phyloP scores from a whole-genome alignment of 345 rosid species.

The Geranium rotundifolium region DNA sequence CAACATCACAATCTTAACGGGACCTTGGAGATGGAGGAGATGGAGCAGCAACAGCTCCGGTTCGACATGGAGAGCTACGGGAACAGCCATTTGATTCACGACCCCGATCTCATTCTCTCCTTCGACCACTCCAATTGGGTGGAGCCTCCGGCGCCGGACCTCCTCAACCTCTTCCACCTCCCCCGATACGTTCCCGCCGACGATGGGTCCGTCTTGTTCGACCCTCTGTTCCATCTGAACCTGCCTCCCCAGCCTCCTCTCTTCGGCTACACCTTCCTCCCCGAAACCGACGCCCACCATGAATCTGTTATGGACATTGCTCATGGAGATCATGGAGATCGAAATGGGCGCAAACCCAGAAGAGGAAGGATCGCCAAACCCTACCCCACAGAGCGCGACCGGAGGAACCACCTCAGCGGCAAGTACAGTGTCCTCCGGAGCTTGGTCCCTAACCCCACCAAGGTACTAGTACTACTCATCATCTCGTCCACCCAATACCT shows the following conservation, averaged over 20 bases:
- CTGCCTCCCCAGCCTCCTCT: constrained; percentile 56
- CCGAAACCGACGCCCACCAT: constrained; percentile 2
- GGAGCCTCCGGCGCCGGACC: constrained; percentile 32
- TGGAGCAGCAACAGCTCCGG: too few relatives aligned
- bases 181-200: constrained; percentile 20
- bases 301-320: too few relatives aligned
- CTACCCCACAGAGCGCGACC: constrained; percentile 51
- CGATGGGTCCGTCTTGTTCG: constrained; percentile 25
- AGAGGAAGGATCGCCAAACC: constrained; percentile 44
- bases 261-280: constrained; percentile 26
- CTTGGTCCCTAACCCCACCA: constrained; percentile 64
- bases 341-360: constrained; percentile 14
- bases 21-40: too few relatives aligned
- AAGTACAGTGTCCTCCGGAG: constrained; percentile 39
- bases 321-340: too few relatives aligned
- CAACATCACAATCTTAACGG: too few relatives aligned
- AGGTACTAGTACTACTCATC: too few relatives aligned
- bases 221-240: constrained; percentile 45
- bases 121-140: not conserved
- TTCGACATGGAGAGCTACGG: too few relatives aligned
- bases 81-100: not conserved
- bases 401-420: constrained; percentile 56
- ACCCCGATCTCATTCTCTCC: constrained; percentile 7
- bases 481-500: too few relatives aligned
- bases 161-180: constrained; percentile 31